These are phyloP conservation scores for Pseudoperonospora humuli DNA, from an alignment of 352 stramenopile species.

Conservation along the genomic window DNA sequence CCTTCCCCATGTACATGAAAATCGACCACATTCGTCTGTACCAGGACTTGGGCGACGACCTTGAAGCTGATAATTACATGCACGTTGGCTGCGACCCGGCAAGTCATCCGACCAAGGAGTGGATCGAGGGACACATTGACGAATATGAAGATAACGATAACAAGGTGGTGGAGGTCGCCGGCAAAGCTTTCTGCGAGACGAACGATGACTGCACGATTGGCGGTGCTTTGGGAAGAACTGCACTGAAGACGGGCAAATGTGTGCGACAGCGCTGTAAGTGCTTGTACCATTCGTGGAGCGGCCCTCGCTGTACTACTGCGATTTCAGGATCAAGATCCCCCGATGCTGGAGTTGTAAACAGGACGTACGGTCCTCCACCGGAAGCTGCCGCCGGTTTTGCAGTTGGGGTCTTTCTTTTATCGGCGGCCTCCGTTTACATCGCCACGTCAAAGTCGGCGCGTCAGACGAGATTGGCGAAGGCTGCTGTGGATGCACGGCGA, in stretches of 20 bases:
- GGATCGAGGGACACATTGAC: constrained; percentile 38
- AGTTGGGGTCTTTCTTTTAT: constrained; percentile 5
- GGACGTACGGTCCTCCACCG: constrained; percentile 18
- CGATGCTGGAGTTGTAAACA: no score
- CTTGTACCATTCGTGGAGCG: constrained; percentile 32
- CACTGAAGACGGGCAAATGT: constrained; percentile 31
- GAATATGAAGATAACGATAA: constrained; percentile 50
- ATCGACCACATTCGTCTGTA: constrained; percentile 87
- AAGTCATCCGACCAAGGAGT: constrained; percentile 36
- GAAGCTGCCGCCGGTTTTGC: constrained; percentile 21
- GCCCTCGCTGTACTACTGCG: constrained; percentile 43
- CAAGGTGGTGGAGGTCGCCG: constrained; percentile 32
- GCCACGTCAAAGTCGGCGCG: constrained; percentile 2
- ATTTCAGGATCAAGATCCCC: constrained; percentile 15
- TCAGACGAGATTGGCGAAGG: constrained; percentile 15
- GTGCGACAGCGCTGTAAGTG: constrained; percentile 32
- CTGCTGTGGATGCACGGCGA: constrained; percentile 5
- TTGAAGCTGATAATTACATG: constrained; percentile 31
- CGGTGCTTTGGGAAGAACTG: constrained; percentile 2
- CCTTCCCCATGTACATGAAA: constrained; percentile 52
- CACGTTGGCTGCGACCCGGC: constrained; percentile 31
- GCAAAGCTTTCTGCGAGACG: constrained; percentile 38
- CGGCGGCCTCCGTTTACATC: constrained; percentile 6
- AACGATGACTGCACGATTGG: constrained; percentile 53
- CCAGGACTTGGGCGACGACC: constrained; percentile 41